A percentile compares a stretch with the other conserved stretches of the same genome.
phyloP scores from a whole-genome alignment of 192 early-diverging fungal species.

The Entrophospora sp. region DNA sequence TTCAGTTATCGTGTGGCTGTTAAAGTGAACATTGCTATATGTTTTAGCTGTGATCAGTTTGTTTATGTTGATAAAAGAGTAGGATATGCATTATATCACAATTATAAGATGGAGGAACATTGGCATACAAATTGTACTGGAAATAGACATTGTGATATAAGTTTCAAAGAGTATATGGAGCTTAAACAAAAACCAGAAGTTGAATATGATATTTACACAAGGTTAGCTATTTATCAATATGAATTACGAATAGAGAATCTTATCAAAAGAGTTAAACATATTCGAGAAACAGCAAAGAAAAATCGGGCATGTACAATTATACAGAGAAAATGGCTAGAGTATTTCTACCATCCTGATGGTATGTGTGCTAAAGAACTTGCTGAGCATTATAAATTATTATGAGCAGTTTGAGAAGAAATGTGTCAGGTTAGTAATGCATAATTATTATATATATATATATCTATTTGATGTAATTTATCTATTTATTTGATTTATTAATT shows the following conservation, averaged over 20 bases:
- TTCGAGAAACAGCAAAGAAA: background rate
- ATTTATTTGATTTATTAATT: too few species aligned
- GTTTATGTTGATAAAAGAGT: background rate
- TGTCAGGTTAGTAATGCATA: too few species aligned
- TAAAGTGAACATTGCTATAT: background rate
- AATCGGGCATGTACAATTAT: background rate
- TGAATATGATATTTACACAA: background rate
- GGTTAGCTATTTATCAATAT: background rate
- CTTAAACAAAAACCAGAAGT: background rate
- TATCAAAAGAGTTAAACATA: background rate
- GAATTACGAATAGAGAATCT: background rate
- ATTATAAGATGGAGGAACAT: background rate
- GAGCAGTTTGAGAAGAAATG: background rate
- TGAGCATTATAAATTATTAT: slow-evolving; percentile 1
- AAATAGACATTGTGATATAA: slow-evolving; percentile 1
- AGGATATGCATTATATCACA: background rate
- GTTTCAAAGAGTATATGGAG: background rate
- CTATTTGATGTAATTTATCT: too few species aligned
- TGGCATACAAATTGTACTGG: slow-evolving; percentile 4
- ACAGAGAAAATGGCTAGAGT: slow-evolving; percentile 1
- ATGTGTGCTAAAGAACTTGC: background rate
- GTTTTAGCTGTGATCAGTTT: background rate
- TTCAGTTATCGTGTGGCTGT: background rate
- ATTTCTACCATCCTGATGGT: background rate
- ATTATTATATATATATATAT: too few species aligned